phyloP scores from a whole-genome alignment of 202 grass and related monocot genomes.

The Panicum hallii region DNA sequence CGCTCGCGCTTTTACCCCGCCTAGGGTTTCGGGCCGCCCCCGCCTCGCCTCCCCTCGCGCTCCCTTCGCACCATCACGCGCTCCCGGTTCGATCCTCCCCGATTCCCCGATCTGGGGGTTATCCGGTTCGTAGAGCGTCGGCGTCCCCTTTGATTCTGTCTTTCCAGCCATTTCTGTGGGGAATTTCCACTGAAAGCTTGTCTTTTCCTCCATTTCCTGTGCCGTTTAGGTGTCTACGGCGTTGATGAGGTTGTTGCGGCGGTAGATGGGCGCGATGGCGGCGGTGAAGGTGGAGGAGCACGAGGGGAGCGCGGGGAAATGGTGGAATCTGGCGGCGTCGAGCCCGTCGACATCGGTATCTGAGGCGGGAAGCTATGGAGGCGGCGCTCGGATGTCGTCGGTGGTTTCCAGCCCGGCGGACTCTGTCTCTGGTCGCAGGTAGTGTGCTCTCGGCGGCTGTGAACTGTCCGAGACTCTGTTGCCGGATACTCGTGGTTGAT shows the following conservation, averaged over 20 bases:
- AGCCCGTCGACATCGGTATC: slow-evolving; percentile 51
- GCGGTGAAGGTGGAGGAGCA: slow-evolving; percentile 51
- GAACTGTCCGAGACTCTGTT: slow-evolving; percentile 7
- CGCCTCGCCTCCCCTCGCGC: not conserved
- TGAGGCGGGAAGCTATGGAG: slow-evolving; percentile 44
- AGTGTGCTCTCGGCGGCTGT: slow-evolving; percentile 18
- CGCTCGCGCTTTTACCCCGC: slow-evolving; percentile 33
- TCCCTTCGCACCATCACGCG: slow-evolving; percentile 31
- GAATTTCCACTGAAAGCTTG: slow-evolving; percentile 1
- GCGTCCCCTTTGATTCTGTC: not conserved
- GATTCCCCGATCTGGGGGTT: slow-evolving; percentile 49
- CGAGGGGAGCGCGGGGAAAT: slow-evolving; percentile 48
- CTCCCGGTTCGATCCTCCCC: slow-evolving; percentile 36
- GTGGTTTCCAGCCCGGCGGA: slow-evolving; percentile 52
- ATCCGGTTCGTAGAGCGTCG: slow-evolving; percentile 36
- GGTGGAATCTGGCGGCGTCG: slow-evolving; percentile 45
- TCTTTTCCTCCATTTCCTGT: not conserved
- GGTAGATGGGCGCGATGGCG: slow-evolving; percentile 51
- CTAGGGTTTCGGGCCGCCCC: slow-evolving; percentile 63
- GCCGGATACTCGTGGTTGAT: slow-evolving; percentile 9
- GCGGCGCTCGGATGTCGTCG: slow-evolving; percentile 48
- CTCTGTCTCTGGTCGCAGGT: slow-evolving; percentile 60
- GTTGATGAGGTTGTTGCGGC: slow-evolving; percentile 38
- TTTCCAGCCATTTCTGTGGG: slow-evolving; percentile 1
- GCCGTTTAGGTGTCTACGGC: slow-evolving; percentile 23